Evolutionary conservation across 768 basidiomycete genomes (phyloP), one percentile per base, ranked within the genome.

Genomic region (Rhizopogon roseolus): DNA sequence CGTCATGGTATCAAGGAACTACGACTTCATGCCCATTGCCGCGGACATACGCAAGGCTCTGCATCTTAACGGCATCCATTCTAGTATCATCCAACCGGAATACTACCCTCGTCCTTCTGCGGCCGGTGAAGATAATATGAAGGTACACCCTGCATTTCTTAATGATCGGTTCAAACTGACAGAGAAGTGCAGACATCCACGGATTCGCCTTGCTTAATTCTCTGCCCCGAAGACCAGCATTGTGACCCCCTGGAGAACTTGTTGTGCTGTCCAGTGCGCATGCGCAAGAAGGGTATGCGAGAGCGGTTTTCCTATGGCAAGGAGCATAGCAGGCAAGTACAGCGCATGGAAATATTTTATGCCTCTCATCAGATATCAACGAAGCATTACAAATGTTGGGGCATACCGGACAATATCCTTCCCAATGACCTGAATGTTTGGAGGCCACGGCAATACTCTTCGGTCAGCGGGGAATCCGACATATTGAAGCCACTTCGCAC

Each of bases 41-140:
- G 81, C 81, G 36, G 81, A 87, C 39, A 96, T 99, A 59, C 81
- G 94, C 53, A 81, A 84, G 67, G 82, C 80, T 1, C 78, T 98
- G 53, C 97, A 98, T 66, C 76, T 88, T 43, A 88, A 90, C 61
- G 95, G 95, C 29, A 93, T 99, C 54, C 97, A 98, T 72, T 92
- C 90, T 4, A 86, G 88, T 60, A 97, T 94, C 1, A 95, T 97
- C 54, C 94, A 97, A 62, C 94, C 94, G 5, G 94, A 97, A 65
- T 92, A 91, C 58, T 71, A 75, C 46, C 58, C 73, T 69, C 41
- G 69, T 64, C 46, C 37, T 58, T 68, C 41, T 62, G 69, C 50
- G 34, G 28, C 57, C 34, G 64, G 62, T 49, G 80, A 81, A 38
- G 80, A 79, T 32, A 72, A 70, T 54, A 54, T 78, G 11, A 79